A percentile compares a stretch with the other conserved stretches of the same genome.
Conservation (phyloP, 2,329 filamentous ascomycete genomes). For the Ceratocystis albifundus region DNA sequence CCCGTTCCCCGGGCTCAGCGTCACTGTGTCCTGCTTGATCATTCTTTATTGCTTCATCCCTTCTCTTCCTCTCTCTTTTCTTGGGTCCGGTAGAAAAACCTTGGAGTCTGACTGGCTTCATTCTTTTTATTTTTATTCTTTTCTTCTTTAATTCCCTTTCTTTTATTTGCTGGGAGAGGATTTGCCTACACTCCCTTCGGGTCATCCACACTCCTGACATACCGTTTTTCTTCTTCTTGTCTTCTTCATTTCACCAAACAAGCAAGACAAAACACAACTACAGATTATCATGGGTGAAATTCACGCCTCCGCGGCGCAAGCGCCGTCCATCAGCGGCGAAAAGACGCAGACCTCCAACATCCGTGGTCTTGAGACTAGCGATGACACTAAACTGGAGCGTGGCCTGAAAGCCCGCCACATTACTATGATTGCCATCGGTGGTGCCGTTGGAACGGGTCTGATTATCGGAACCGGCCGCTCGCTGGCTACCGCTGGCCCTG, state of each 20-base stretch:
- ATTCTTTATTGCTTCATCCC: not conserved
- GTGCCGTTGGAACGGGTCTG: conserved; percentile 62
- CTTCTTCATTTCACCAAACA: not conserved
- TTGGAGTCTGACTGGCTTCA: not conserved
- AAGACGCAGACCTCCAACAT: conserved; percentile 28
- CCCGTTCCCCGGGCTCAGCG: not conserved
- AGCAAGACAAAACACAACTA: not conserved
- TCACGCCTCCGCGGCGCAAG: not conserved
- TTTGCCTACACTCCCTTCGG: not conserved
- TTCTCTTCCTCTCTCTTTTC: not conserved
- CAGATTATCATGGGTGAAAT: conserved; percentile 14
- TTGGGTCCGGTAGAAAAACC: not conserved
- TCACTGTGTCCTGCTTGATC: not conserved
- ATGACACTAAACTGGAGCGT: conserved; percentile 40
- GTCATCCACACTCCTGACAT: not conserved
- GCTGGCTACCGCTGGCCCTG: conserved; percentile 46
- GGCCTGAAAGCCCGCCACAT: conserved; percentile 45
- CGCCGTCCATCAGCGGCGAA: conserved; percentile 16
- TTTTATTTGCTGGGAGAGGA: too few relatives aligned
- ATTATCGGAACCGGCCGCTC: conserved; percentile 56
- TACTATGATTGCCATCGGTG: conserved; percentile 57
- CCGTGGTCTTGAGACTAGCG: conserved; percentile 39
- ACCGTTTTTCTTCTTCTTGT: not conserved
- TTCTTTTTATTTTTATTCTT: not conserved
- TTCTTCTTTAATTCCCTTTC: not conserved